Evolutionary conservation across 176 grass and related monocot species (phyloP).

Genomic region (Miscanthus lutarioriparius): DNA sequence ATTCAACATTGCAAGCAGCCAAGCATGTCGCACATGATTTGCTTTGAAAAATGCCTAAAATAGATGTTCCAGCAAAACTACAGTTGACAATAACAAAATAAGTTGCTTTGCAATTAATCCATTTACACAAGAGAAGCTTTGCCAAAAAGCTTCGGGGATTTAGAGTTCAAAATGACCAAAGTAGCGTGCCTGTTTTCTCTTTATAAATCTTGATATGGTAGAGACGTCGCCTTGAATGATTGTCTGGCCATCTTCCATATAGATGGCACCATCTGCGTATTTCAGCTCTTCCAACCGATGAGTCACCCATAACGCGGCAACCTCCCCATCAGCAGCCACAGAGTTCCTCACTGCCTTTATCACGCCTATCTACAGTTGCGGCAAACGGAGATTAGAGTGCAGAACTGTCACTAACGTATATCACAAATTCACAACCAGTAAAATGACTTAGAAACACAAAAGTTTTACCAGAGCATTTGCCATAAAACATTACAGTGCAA

Average conservation of each 20-base stretch:
- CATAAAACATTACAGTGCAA: not conserved
- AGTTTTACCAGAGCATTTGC: not conserved
- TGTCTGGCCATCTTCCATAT: constrained; percentile 88
- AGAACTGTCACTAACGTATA: not conserved
- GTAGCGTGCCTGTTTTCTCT: constrained; percentile 71
- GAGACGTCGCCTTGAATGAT: constrained; percentile 65
- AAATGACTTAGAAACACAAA: not conserved
- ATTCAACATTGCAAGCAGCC: constrained; percentile 44
- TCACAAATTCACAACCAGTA: not conserved
- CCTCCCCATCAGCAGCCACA: constrained; percentile 59
- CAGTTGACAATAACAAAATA: not conserved
- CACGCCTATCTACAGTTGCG: constrained; percentile 69
- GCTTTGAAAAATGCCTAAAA: constrained; percentile 40
- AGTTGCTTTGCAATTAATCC: not conserved
- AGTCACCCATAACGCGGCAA: constrained; percentile 91
- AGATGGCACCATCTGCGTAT: constrained; percentile 93
- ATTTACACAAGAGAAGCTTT: constrained; percentile 4
- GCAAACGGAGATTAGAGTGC: not conserved
- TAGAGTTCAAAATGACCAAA: constrained; percentile 62
- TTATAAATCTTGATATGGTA: constrained; percentile 67
- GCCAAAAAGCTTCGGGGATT: not conserved
- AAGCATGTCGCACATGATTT: constrained; percentile 35
- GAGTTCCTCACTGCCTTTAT: constrained; percentile 83
- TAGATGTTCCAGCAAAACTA: not conserved
- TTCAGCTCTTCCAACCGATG: constrained; percentile 92